Conservation (phyloP, 2,329 filamentous ascomycete species). For the Graphiopsis chlorocephala region DNA sequence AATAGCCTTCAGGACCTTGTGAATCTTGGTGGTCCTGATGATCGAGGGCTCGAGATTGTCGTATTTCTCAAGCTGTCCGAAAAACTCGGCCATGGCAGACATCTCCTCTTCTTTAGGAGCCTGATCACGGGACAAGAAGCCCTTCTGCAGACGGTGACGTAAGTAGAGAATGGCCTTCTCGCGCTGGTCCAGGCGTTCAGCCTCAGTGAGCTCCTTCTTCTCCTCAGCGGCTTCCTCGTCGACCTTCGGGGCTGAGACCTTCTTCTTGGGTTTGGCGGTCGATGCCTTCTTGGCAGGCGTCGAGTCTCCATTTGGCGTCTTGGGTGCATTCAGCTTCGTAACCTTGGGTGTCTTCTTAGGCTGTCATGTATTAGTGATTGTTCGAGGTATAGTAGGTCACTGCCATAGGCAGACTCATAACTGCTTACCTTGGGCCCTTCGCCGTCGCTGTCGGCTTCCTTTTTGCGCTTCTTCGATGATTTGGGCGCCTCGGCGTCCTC, state of each 20-base stretch:
- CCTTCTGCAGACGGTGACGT: constrained; percentile 91
- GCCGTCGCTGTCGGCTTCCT: constrained; percentile 61
- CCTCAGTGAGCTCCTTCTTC: constrained; percentile 53
- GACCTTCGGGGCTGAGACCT: constrained; percentile 50
- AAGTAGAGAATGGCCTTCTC: constrained; percentile 79
- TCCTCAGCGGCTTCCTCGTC: constrained; percentile 57
- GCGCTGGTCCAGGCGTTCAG: constrained; percentile 56
- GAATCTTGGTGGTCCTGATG: constrained; percentile 90
- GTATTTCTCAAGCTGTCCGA: constrained; percentile 77
- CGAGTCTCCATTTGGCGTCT: constrained; percentile 39
- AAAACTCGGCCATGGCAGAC: constrained; percentile 71
- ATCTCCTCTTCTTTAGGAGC: constrained; percentile 85
- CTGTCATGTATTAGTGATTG: constrained; percentile 35
- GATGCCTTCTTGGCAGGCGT: constrained; percentile 35
- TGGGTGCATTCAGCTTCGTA: constrained; percentile 46
- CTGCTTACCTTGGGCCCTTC: constrained; percentile 62
- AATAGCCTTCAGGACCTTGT: constrained; percentile 96
- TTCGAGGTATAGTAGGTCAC: background rate
- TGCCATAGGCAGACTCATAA: background rate
- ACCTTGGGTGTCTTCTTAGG: constrained; percentile 51
- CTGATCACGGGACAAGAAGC: constrained; percentile 80
- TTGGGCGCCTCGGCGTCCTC: constrained; percentile 61
- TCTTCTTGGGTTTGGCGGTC: constrained; percentile 57
- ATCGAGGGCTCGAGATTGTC: constrained; percentile 82
- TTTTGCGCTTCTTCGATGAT: constrained; percentile 77